Base-by-base conservation (phyloP, 495 filamentous ascomycete species). In the Penicillium desertorum region DNA sequence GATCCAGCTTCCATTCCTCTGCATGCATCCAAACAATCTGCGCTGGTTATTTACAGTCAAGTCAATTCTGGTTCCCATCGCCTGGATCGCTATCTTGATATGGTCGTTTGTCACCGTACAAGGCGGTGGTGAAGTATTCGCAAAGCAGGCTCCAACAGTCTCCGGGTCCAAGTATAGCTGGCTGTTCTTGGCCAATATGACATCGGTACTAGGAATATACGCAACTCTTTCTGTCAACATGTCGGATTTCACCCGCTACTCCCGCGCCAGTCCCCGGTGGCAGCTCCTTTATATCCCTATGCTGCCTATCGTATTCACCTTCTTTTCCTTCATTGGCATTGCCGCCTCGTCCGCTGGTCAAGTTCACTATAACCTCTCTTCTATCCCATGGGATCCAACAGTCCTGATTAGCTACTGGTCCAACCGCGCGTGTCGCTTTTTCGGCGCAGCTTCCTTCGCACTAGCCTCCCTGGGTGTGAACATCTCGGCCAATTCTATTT, bases 401-500 rank as follows among this genome's bases (percentile, higher is more conserved):
- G 69, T 66, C 4, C 69, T 79, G 0, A 77, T 80, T 30, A 73
- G 69, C 59, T 56, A 77, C 54, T 78, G 62, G 67, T 78, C 76
- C 17, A 82, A 80, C 6, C 82, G 74, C 2, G 75, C 74, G 8
- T 81, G 76, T 41, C 75, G 75, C 22, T 83, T 79, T 67, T 81
- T 83, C 34, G 79, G 64, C 54, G 79, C 72, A 60, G 76, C 67
- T 17, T 72, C 75, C 8, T 77, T 78, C 41, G 81, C 74, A 25
- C 71, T 80, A 9, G 76, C 77, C 2, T 74, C 74, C 0, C 46
- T 80, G 14, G 76, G 76, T 10, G 75, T 77, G 32, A 88, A 88
- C 67, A 79, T 88, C 59, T 85, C 83, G 1, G 85, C 85, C 30
- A 88, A 88, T 60, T 81, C 81, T 17, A 78, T 87, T 51, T 84